phyloP scores from a whole-genome alignment of 1,284 basidiomycete genomes.

The Rhodotorula sp. region DNA sequence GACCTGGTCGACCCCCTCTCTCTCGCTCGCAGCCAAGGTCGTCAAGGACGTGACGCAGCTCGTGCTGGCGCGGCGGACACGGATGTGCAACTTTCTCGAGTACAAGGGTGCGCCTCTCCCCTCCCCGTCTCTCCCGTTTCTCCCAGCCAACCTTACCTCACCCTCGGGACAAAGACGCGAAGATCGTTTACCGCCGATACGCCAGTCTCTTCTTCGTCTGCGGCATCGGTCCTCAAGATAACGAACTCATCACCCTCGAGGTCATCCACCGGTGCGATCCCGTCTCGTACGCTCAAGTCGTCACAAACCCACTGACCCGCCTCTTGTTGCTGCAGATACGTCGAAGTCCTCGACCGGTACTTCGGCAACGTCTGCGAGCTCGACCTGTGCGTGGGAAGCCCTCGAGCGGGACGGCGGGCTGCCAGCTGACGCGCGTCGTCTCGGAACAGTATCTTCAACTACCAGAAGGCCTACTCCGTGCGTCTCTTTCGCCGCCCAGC shows the following conservation, averaged over 20 bases:
- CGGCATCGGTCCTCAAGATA: constrained; percentile 84
- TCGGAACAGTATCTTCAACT: constrained; percentile 82
- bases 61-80: constrained; percentile 85
- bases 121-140: not conserved
- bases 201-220: constrained; percentile 98
- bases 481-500: constrained; percentile 33
- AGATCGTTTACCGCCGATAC: constrained; percentile 96
- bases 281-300: not conserved
- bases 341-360: constrained; percentile 97
- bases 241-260: constrained; percentile 88
- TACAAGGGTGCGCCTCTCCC: constrained; percentile 75
- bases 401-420: no score
- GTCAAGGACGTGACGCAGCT: constrained; percentile 99
- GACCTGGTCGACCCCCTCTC: not conserved
- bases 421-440: not conserved
- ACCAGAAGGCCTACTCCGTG: constrained; percentile 94
- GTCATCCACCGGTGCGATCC: constrained; percentile 73
- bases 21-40: constrained; percentile 63
- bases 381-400: constrained; percentile 65
- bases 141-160: no score
- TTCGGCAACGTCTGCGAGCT: constrained; percentile 99
- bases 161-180: constrained; percentile 49
- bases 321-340: constrained; percentile 60
- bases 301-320: not conserved
- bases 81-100: constrained; percentile 99